Base-by-base conservation (phyloP, 164 flowering plant species). In the Vitis riparia region DNA sequence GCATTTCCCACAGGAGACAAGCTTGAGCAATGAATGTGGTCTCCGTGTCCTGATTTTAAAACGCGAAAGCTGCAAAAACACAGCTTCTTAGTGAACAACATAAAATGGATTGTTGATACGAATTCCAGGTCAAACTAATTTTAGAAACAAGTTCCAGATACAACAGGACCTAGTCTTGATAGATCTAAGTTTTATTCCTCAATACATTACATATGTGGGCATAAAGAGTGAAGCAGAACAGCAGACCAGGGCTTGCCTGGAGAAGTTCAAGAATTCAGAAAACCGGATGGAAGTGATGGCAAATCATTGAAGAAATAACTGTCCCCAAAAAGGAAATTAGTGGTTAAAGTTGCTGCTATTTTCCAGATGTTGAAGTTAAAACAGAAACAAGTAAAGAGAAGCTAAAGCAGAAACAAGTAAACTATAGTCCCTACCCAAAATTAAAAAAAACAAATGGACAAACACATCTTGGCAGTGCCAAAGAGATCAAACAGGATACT, bases 1-100 rank as follows among this genome's bases (percentile, higher is more conserved):
- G 69, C 95, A 90, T 72, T 72, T 84, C 61, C 90, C 90, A 73
- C 95, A 88, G 1, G 87, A 69, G 7, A 88, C 81, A 52, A 80
- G 82, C 82, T 81, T 87, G 80, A 87, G 72, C 74, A 90, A 70
- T 3, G 87, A 68, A 23, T 73, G 73, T 49, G 91, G 77, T 64
- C 68, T 85, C 65, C 83, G 76, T 2, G 78, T 69, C 67, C 86
- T 71, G 17, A 80, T 66, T 68, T 80, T 87, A 80, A 84, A 80
- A 10, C 87, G 76, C 12, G 89, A 80, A 67, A 83, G 77, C 93
- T 89, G 90, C 85, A 78, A 1, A 71, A 10, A 62, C 29, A 23
- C 3, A 74, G 60, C 32, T 13, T 71, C 30, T 37, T 37, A 37
- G 44, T 3, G 44, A 37, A 37, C 44, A 37, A 37, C 44, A 3